Conservation (phyloP, 768 basidiomycete genomes). For the Xanthoconium stramineum region DNA sequence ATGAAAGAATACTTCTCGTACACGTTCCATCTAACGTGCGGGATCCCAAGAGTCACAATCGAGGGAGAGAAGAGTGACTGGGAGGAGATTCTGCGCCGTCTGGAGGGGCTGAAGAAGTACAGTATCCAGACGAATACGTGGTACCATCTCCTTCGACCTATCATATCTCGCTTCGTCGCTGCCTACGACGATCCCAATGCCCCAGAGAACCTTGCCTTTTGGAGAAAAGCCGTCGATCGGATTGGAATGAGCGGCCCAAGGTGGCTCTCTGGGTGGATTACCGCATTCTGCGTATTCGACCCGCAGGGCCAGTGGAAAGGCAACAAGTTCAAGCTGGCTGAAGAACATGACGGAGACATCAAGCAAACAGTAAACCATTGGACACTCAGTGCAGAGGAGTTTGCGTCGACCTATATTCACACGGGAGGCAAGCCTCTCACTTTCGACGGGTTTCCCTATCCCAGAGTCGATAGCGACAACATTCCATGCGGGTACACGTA, state of each 20-base stretch:
- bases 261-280: no score
- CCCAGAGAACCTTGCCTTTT: not conserved
- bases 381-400: not conserved
- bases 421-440: not conserved
- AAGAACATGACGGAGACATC: not conserved
- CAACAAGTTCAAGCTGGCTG: not conserved
- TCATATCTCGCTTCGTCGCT: conserved; percentile 11
- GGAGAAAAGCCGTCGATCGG: not conserved
- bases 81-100: conserved; percentile 29
- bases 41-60: not conserved
- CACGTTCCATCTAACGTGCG: not conserved
- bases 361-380: not conserved
- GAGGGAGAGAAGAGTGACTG: conserved; percentile 28
- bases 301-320: not conserved
- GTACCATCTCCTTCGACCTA: conserved; percentile 26
- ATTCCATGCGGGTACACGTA: not conserved
- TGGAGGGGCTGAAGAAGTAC: conserved; percentile 19
- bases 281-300: not conserved
- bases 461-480: not conserved
- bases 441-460: not conserved
- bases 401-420: not conserved
- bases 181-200: not conserved
- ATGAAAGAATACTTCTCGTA: conserved; percentile 33
- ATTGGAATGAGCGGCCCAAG: not conserved
- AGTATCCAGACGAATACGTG: conserved; percentile 25